A percentile compares a stretch with the other conserved stretches of the same genome.
phyloP scores from a whole-genome alignment of 139 green algal species.

The Edaphochlamys debaryana region DNA sequence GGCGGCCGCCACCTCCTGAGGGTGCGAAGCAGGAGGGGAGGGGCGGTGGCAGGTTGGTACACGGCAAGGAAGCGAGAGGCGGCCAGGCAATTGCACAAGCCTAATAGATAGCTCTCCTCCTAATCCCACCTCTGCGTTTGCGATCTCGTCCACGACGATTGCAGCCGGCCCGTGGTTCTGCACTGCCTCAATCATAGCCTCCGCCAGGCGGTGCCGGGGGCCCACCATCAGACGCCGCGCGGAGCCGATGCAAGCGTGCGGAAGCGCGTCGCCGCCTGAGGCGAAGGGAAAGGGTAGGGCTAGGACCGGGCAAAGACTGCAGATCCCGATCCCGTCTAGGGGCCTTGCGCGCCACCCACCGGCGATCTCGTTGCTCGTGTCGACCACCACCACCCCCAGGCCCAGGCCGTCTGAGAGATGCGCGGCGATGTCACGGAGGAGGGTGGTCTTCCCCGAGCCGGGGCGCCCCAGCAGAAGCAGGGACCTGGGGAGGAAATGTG shows the following conservation, averaged over 20 bases:
- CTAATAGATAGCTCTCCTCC: no score
- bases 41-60: no score
- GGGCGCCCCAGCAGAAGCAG: conserved; percentile 33
- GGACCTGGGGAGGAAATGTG: neutral
- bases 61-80: no score
- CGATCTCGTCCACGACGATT: conserved; percentile 61
- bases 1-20: conserved; percentile 71
- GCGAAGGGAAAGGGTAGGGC: no score
- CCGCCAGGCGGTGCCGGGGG: conserved; percentile 32
- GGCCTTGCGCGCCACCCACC: conserved; percentile 4
- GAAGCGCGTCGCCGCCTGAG: conserved; percentile 64
- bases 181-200: conserved; percentile 57
- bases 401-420: neutral
- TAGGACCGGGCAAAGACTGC: neutral
- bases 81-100: no score
- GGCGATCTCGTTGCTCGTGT: conserved; percentile 59
- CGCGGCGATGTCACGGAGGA: conserved; percentile 10
- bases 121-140: conserved; percentile 45
- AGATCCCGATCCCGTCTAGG: no score
- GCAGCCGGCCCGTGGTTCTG: conserved; percentile 70
- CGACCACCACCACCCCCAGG: conserved; percentile 10
- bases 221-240: conserved; percentile 57
- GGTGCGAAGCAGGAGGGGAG: no score
- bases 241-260: conserved; percentile 65
- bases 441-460: conserved; percentile 28